Evolutionary conservation across 2,329 filamentous ascomycete genomes (phyloP).

Genomic region (Xylariomycetidae sp.): DNA sequence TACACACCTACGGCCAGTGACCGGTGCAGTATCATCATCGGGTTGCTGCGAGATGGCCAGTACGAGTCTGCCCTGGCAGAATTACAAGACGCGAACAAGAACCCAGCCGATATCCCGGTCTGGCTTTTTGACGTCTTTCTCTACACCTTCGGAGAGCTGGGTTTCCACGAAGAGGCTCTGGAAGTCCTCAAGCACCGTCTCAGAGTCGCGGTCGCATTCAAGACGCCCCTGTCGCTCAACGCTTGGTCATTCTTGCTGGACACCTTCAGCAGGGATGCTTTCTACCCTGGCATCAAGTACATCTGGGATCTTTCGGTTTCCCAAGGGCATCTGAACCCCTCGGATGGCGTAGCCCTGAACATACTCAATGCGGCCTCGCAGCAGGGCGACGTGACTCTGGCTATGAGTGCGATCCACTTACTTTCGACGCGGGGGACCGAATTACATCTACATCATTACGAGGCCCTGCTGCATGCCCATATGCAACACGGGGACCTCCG

Average conservation of each 20-base stretch:
- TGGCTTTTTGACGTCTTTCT: constrained; percentile 80
- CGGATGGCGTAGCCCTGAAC: constrained; percentile 59
- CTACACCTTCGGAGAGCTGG: constrained; percentile 63
- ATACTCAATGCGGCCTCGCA: constrained; percentile 68
- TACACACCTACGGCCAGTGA: constrained; percentile 55
- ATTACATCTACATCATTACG: constrained; percentile 67
- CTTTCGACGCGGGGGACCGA: constrained; percentile 53
- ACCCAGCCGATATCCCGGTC: constrained; percentile 47
- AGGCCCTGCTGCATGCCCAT: constrained; percentile 70
- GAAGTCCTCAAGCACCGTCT: constrained; percentile 57
- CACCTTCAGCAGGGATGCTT: constrained; percentile 57
- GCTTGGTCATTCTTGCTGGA: constrained; percentile 68
- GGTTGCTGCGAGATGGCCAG: constrained; percentile 73
- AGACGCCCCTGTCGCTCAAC: constrained; percentile 16
- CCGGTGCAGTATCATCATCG: constrained; percentile 62
- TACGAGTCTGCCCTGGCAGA: constrained; percentile 72
- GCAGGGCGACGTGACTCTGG: constrained; percentile 60
- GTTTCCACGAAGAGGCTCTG: constrained; percentile 73
- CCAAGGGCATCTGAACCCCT: constrained; percentile 51
- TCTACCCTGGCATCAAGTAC: constrained; percentile 59
- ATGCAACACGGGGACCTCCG: constrained; percentile 51
- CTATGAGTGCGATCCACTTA: constrained; percentile 63
- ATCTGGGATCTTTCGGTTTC: constrained; percentile 65
- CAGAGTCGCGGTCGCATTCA: constrained; percentile 15
- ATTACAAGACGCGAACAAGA: constrained; percentile 59